Evolutionary conservation across 2,329 filamentous ascomycete genomes (phyloP).

Genomic region (Helicocarpus griseus): DNA sequence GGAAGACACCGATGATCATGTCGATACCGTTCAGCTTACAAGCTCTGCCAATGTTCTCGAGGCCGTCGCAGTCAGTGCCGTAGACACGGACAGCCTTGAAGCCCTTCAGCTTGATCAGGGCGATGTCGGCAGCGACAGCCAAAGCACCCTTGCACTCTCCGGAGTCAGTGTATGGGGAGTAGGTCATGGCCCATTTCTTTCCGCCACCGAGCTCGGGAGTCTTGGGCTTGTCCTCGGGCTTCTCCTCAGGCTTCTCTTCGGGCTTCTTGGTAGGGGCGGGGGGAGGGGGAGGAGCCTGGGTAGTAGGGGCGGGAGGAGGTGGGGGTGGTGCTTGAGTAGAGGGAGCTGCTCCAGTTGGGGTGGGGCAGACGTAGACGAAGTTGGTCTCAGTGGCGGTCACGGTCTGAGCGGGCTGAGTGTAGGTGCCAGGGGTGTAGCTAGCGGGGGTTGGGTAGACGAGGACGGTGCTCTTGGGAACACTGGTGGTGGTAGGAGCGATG

Average conservation of each 20-base stretch:
- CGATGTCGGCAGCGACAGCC: conserved; percentile 53
- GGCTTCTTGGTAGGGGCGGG: conserved; percentile 15
- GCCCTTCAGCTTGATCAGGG: conserved; percentile 52
- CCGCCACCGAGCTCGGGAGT: conserved; percentile 20
- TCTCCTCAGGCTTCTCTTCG: conserved; percentile 15
- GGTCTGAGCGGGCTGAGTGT: conserved; percentile 57
- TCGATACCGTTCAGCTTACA: conserved; percentile 58
- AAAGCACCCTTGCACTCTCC: conserved; percentile 53
- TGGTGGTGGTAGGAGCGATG: conserved; percentile 58
- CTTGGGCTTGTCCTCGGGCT: conserved; percentile 10
- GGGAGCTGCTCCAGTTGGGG: conserved; percentile 37
- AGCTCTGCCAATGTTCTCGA: conserved; percentile 63
- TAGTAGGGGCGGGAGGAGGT: conserved; percentile 18
- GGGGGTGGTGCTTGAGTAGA: too few relatives aligned
- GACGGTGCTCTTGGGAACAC: conserved; percentile 43
- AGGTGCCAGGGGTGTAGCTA: conserved; percentile 59
- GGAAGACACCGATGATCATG: conserved; percentile 81
- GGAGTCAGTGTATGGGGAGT: conserved; percentile 59
- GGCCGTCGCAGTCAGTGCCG: conserved; percentile 80
- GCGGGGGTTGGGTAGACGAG: conserved; percentile 56
- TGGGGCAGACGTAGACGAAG: conserved; percentile 63
- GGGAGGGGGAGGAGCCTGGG: conserved; percentile 14
- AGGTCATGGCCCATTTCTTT: conserved; percentile 63
- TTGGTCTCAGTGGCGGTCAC: conserved; percentile 61
- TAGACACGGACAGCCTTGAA: conserved; percentile 73